Evolutionary conservation across 1,284 basidiomycete genomes (phyloP).

Genomic region (Lignosus rhinocerotis): DNA sequence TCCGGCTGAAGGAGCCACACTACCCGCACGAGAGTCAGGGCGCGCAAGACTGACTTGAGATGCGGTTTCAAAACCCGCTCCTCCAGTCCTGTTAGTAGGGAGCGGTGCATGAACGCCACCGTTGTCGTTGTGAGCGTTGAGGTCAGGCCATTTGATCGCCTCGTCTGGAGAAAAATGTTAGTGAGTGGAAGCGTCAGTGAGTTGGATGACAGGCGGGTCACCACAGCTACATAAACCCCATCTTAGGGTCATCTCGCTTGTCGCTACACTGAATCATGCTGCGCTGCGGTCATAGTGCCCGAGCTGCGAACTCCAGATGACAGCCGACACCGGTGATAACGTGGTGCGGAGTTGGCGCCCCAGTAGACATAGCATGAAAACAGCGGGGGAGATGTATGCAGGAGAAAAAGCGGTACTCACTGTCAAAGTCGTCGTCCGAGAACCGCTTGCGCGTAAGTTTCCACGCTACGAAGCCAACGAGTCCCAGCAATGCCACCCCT

Average conservation of each 20-base stretch:
- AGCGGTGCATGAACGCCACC: constrained; percentile 44
- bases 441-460: constrained; percentile 79
- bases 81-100: constrained; percentile 61
- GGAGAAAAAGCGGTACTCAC: constrained; percentile 43
- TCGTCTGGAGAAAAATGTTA: constrained; percentile 48
- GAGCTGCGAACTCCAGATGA: not conserved
- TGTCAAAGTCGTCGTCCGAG: constrained; percentile 68
- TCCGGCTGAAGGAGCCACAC: constrained; percentile 45
- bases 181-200: not conserved
- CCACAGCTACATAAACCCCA: constrained; percentile 12
- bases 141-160: constrained; percentile 85
- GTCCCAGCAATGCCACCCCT: constrained; percentile 66
- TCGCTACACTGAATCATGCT: constrained; percentile 1
- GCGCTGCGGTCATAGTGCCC: constrained; percentile 11
- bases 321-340: not conserved
- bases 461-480: constrained; percentile 76
- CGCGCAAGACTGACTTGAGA: constrained; percentile 60
- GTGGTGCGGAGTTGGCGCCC: not conserved
- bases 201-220: not conserved
- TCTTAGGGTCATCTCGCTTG: constrained; percentile 8
- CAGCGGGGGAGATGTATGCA: constrained; percentile 6
- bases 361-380: not conserved
- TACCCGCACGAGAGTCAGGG: constrained; percentile 38
- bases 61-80: constrained; percentile 62
- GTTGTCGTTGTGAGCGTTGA: constrained; percentile 60